Conservation (phyloP, 441 rosid genomes). For the Gossypium aridum region DNA sequence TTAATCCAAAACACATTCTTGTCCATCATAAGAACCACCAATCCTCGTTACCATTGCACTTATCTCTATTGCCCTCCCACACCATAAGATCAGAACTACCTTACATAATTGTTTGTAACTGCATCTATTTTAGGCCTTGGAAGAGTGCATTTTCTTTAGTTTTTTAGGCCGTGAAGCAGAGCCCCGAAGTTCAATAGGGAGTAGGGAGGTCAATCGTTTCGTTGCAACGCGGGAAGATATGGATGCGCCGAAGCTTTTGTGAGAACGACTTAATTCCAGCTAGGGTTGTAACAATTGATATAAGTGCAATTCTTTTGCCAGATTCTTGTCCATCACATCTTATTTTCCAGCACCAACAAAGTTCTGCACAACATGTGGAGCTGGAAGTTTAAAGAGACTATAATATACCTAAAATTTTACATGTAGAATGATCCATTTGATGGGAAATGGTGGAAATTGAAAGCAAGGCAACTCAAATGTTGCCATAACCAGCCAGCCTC, state of each 20-base stretch:
- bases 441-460: conserved; percentile 4
- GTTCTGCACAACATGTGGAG: background rate
- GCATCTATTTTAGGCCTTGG: background rate
- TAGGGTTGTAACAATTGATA: no score
- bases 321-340: background rate
- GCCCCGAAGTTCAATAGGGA: no score
- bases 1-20: no score
- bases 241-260: background rate
- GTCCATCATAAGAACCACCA: no score
- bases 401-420: conserved; percentile 15
- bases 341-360: background rate
- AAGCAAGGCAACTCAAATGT: background rate
- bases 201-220: no score
- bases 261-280: background rate
- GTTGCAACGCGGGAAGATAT: no score
- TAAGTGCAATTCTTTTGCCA: background rate
- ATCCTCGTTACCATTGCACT: no score
- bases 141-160: background rate
- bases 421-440: conserved; percentile 17
- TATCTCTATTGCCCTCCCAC: no score
- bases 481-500: conserved; percentile 13
- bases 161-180: no score
- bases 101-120: no score
- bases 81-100: no score
- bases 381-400: background rate